These are phyloP conservation scores for Lycium ferocissimum DNA, from an alignment of 257 asterid species.

Conservation along the genomic window DNA sequence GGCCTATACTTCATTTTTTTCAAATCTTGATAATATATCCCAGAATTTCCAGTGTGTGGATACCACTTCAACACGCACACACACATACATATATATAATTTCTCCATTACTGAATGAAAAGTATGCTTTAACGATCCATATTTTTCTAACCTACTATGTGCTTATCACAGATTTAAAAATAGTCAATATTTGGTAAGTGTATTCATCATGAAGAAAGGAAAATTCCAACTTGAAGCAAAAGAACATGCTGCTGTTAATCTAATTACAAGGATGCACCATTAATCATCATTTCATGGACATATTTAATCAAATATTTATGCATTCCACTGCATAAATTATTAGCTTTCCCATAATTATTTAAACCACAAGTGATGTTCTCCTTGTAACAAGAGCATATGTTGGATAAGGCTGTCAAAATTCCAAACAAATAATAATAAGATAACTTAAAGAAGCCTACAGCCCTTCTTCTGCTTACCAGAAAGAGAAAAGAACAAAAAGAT, in stretches of 20 bases:
- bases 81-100: no score
- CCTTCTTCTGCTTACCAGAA: neutral
- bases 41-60: neutral
- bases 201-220: conserved; percentile 13
- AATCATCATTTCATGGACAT: neutral
- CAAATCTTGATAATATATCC: neutral
- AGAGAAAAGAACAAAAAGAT: conserved; percentile 21
- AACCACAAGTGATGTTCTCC: conserved; percentile 18
- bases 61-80: neutral
- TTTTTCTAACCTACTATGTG: neutral
- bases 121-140: neutral
- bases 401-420: conserved; percentile 23
- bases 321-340: conserved; percentile 15
- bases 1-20: neutral
- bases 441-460: neutral
- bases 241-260: neutral
- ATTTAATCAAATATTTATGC: neutral
- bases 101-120: neutral
- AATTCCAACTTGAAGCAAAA: neutral
- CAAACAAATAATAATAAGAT: neutral
- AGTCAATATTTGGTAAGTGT: neutral
- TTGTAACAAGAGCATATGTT: neutral
- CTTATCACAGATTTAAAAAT: neutral
- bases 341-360: conserved; percentile 18
- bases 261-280: neutral